Conservation (phyloP, 2,329 filamentous ascomycete genomes). For the Cladosporium sp. region DNA sequence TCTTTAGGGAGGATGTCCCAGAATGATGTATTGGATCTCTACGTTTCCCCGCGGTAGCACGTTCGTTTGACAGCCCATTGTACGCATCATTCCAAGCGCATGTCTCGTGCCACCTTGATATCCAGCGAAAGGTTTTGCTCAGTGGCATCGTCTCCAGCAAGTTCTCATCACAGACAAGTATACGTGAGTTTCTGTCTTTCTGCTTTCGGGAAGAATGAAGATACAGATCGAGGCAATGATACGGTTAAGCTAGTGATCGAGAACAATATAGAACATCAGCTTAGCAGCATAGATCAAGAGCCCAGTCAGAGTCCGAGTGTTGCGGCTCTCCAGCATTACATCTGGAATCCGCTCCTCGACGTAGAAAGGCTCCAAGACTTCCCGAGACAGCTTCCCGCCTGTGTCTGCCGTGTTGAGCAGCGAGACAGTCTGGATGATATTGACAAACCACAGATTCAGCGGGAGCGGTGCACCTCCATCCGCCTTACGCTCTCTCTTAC, state of each 20-base stretch:
- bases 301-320: slow-evolving; percentile 18
- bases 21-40: neutral
- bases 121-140: too few relatives aligned
- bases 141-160: too few relatives aligned
- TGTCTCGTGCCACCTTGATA: too few relatives aligned
- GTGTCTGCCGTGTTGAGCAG: slow-evolving; percentile 8
- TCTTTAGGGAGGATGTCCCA: neutral
- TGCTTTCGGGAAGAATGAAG: too few relatives aligned
- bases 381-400: slow-evolving; percentile 20
- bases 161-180: too few relatives aligned
- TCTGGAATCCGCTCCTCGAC: slow-evolving; percentile 30
- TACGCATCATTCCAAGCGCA: too few relatives aligned
- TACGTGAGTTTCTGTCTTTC: too few relatives aligned
- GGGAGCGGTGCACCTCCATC: slow-evolving; percentile 17
- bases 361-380: slow-evolving; percentile 23
- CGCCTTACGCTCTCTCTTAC: slow-evolving; percentile 24
- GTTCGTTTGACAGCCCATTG: too few relatives aligned
- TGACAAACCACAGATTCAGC: slow-evolving; percentile 25
- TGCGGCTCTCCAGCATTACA: slow-evolving; percentile 19
- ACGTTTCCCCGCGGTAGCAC: too few relatives aligned
- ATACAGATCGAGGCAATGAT: too few relatives aligned
- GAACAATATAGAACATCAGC: slow-evolving; percentile 6
- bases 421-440: slow-evolving; percentile 23
- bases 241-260: neutral
- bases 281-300: slow-evolving; percentile 17